Conservation (phyloP, 192 early-diverging fungal species). For the Coemansia sp. region DNA sequence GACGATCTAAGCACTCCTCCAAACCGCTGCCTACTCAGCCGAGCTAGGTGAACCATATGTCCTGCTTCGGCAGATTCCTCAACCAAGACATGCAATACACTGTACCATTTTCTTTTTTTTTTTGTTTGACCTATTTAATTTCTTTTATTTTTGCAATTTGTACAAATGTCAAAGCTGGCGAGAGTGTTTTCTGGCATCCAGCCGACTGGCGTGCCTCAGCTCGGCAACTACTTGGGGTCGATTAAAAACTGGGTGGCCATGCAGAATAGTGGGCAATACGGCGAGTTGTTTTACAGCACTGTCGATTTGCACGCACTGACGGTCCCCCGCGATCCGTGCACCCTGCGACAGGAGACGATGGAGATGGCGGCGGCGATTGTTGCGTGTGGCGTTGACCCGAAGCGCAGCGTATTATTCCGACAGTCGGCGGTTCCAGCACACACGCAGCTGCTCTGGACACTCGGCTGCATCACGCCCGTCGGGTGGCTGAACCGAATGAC, state of each 20-base stretch:
- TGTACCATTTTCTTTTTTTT: background rate
- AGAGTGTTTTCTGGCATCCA: constrained; percentile 87
- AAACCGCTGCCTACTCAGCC: constrained; percentile 21
- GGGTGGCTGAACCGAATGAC: constrained; percentile 94
- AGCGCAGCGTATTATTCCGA: constrained; percentile 75
- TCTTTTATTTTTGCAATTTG: background rate
- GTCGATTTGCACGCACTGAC: constrained; percentile 95
- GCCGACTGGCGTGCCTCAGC: constrained; percentile 90
- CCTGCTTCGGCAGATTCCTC: no score
- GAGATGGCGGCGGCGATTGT: constrained; percentile 80
- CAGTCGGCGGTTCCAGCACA: constrained; percentile 83
- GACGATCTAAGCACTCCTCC: constrained; percentile 7
- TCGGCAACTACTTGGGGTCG: constrained; percentile 95
- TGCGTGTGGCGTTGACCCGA: constrained; percentile 83
- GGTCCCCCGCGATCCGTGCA: constrained; percentile 65
- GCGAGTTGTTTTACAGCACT: constrained; percentile 70
- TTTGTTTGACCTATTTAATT: no score
- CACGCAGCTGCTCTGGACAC: constrained; percentile 82
- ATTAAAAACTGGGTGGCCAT: constrained; percentile 83
- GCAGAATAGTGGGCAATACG: constrained; percentile 56
- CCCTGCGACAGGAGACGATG: constrained; percentile 63
- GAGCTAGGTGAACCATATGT: constrained; percentile 3
- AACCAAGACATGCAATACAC: no score
- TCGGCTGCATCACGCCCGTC: constrained; percentile 86
- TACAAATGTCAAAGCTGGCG: background rate